Base-by-base conservation (phyloP, 345 rosid genomes). In the Bruguiera parviflora region DNA sequence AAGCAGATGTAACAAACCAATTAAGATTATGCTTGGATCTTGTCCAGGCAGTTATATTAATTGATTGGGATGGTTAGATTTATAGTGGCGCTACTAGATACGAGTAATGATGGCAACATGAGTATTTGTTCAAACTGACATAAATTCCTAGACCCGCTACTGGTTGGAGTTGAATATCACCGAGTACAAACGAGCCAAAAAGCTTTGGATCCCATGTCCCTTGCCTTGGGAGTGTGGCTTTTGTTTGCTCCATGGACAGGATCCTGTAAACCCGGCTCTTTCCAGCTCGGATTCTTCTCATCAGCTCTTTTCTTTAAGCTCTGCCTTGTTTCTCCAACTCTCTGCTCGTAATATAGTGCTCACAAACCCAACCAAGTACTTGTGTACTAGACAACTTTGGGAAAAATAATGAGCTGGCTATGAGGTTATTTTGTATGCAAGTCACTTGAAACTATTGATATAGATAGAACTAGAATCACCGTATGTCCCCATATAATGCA, bases 211-310 rank as follows among this genome's bases (percentile, higher is more conserved):
- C 83, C 85, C 80, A 80, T 80, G 71, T 53, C 61, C 60, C 61
- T 43, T 43, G 49, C 49, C 62, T 51, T 66, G 43, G 20, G 52
- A 47, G 35, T 25, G 64, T 49, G 57, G 82, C 67, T 79, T 78
- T 76, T 71, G 68, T 60, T 77, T 69, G 65, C 72, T 68, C 68
- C 62, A 53, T 63, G 76, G 88, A 86, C 91, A 84, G 80, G 91
- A 88, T 91, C 92, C 95, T 81, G 10, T 68, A 75, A 85, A 85
- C 85, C 86, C 89, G 92, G 88, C 78, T 77, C 78, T 87, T 83
- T 83, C 85, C 83, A 77, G 85, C 88, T 81, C 63, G 78, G 80
- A 68, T 69, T 75, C 47, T 77, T 79, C 72, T 25, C 72, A 46
- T 22, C 73, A 22, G 60, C 58, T 71, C 65, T 73, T 66, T 66